Evolutionary conservation across 495 filamentous ascomycete genomes (phyloP).

Genomic region (Lophiostoma macrostomum): DNA sequence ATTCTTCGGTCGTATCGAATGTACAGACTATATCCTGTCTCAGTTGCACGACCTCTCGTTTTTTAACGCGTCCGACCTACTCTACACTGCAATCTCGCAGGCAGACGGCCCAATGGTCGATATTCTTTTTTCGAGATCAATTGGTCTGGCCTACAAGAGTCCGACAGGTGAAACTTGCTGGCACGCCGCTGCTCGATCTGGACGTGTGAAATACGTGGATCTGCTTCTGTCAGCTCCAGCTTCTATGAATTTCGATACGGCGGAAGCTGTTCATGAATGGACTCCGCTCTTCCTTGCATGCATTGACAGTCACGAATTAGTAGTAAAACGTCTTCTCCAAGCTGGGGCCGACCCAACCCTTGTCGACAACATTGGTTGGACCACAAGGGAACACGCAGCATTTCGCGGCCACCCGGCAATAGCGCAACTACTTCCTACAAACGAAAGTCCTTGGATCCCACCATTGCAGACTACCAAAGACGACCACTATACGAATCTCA

Average conservation of each 20-base stretch:
- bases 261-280: conserved; percentile 4
- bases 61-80: too few relatives aligned
- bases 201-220: conserved; percentile 5
- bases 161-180: conserved; percentile 3
- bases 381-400: conserved; percentile 5
- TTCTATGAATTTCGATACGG: conserved; percentile 2
- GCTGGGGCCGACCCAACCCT: conserved; percentile 9
- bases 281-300: conserved; percentile 9
- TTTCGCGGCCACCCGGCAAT: conserved; percentile 7
- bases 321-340: conserved; percentile 1
- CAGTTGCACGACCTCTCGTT: too few relatives aligned
- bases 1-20: too few relatives aligned
- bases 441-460: too few relatives aligned
- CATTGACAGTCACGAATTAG: not conserved
- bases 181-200: conserved; percentile 4
- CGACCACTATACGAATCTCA: conserved; percentile 3
- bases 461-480: conserved; percentile 1
- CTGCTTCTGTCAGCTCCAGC: conserved; percentile 1
- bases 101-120: conserved; percentile 8
- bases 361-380: conserved; percentile 10
- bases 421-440: conserved; percentile 1
- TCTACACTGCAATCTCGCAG: conserved; percentile 1
- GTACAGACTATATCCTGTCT: too few relatives aligned
- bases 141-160: conserved; percentile 4
- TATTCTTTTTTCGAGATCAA: conserved; percentile 4